Conservation (phyloP, 2,329 filamentous ascomycete species). For the Diplocarpon mali region DNA sequence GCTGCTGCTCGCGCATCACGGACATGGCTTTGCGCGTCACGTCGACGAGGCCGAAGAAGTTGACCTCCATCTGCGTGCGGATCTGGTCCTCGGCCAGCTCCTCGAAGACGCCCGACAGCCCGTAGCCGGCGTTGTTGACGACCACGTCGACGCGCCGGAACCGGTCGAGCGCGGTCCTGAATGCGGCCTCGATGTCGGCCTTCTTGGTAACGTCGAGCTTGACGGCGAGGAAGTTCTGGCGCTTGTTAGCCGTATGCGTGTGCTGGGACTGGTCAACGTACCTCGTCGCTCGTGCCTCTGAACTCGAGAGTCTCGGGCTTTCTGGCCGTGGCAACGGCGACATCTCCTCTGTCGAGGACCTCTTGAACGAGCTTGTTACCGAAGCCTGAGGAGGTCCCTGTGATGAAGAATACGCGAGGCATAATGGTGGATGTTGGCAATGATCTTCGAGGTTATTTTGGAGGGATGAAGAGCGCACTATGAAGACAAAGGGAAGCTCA, state of each 20-base stretch:
- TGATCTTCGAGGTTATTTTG: background rate
- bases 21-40: slow-evolving; percentile 36
- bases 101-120: slow-evolving; percentile 42
- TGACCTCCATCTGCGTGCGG: slow-evolving; percentile 44
- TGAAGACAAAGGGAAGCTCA: no score
- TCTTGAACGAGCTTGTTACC: slow-evolving; percentile 32
- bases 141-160: slow-evolving; percentile 49
- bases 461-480: background rate
- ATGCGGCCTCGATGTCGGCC: slow-evolving; percentile 26
- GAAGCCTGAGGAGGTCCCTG: slow-evolving; percentile 38
- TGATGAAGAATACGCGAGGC: slow-evolving; percentile 35
- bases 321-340: slow-evolving; percentile 36
- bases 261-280: background rate
- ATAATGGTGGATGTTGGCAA: slow-evolving; percentile 6
- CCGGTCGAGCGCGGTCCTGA: slow-evolving; percentile 31
- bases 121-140: slow-evolving; percentile 51
- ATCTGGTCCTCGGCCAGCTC: slow-evolving; percentile 37
- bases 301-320: slow-evolving; percentile 29
- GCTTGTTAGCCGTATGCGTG: background rate
- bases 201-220: slow-evolving; percentile 45
- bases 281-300: slow-evolving; percentile 21
- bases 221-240: slow-evolving; percentile 34
- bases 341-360: slow-evolving; percentile 32
- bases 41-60: slow-evolving; percentile 46
- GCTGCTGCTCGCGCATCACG: slow-evolving; percentile 26